phyloP scores from a whole-genome alignment of 306 rosid species.

The Geum urbanum region DNA sequence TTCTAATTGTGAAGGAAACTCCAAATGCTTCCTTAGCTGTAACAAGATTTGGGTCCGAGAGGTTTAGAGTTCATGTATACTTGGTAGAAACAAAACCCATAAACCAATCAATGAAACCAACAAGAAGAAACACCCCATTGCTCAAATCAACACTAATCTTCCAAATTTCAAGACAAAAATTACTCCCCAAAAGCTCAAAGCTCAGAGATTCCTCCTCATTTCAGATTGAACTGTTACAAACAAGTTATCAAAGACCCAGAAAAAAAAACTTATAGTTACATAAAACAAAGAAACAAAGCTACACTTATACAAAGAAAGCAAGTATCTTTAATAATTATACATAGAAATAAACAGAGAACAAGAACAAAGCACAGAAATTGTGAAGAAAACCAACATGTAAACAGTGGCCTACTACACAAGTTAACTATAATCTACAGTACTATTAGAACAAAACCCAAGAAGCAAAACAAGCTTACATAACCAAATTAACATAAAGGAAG shows the following conservation, averaged over 20 bases:
- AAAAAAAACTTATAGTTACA: background rate
- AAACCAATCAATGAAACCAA: constrained; percentile 36
- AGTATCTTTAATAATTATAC: constrained; percentile 12
- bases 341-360: constrained; percentile 23
- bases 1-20: constrained; percentile 57
- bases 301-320: constrained; percentile 16
- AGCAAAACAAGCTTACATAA: constrained; percentile 3
- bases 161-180: background rate
- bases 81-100: constrained; percentile 38
- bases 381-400: background rate
- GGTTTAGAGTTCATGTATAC: constrained; percentile 46
- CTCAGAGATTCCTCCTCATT: background rate
- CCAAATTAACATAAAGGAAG: constrained; percentile 18
- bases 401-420: background rate
- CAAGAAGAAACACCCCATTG: constrained; percentile 49
- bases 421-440: background rate
- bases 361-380: constrained; percentile 8
- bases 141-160: background rate
- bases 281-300: no score
- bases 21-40: constrained; percentile 67
- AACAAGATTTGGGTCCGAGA: constrained; percentile 52
- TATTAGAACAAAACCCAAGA: background rate
- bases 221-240: background rate
- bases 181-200: constrained; percentile 2
- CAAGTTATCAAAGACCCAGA: constrained; percentile 16